Conservation (phyloP, 108 stramenopile genomes). For the Nannochloropsis salina region DNA sequence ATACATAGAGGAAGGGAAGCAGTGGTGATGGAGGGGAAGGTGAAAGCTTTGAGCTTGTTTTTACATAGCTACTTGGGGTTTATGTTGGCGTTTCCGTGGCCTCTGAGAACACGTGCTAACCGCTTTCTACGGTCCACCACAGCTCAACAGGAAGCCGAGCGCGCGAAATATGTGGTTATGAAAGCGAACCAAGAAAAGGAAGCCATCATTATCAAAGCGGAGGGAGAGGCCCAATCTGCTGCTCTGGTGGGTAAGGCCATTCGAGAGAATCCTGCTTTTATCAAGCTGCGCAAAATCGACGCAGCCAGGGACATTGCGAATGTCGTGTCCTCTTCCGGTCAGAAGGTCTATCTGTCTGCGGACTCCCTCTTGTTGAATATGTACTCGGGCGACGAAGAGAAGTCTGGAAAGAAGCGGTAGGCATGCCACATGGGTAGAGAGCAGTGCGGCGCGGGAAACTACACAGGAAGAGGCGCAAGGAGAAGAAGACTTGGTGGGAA, state of each 20-base stretch:
- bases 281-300: slow-evolving; percentile 96
- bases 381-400: not conserved
- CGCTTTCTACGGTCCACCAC: not conserved
- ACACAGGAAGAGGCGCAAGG: not conserved
- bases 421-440: too few species aligned
- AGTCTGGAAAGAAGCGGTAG: not conserved
- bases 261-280: slow-evolving; percentile 97
- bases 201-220: slow-evolving; percentile 95
- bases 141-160: slow-evolving; percentile 96
- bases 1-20: too few species aligned
- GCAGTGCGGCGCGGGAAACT: not conserved
- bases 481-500: not conserved
- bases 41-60: too few species aligned
- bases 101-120: too few species aligned
- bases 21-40: too few species aligned
- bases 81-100: too few species aligned
- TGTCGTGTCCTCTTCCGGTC: not conserved
- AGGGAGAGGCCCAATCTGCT: slow-evolving; percentile 97
- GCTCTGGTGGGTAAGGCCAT: slow-evolving; percentile 94
- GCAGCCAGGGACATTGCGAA: slow-evolving; percentile 93
- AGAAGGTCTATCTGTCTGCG: not conserved
- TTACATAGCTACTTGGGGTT: too few species aligned
- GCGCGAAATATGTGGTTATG: slow-evolving; percentile 94
- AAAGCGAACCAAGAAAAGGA: slow-evolving; percentile 85
- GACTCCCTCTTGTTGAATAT: slow-evolving; percentile 13